phyloP scores from a whole-genome alignment of 148 eudicot species.

The Rhododendron mucronatum region DNA sequence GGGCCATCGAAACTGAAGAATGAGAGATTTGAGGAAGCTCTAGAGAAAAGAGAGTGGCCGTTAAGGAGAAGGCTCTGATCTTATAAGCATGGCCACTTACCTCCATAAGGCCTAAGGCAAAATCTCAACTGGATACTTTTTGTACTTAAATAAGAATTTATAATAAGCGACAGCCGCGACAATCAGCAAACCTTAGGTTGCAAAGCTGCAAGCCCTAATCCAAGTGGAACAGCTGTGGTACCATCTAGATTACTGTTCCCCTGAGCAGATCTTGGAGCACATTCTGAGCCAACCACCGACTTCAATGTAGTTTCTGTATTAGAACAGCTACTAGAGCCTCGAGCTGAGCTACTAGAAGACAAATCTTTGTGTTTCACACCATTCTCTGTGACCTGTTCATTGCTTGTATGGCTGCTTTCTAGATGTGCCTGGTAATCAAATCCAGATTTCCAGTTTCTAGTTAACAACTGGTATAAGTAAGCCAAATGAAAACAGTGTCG shows the following conservation, averaged over 20 bases:
- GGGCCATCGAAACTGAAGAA: neutral
- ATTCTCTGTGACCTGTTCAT: slow-evolving; percentile 12
- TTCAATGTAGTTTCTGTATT: slow-evolving; percentile 18
- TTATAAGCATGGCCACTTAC: neutral
- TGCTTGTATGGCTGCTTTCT: slow-evolving; percentile 15
- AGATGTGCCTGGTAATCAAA: slow-evolving; percentile 23
- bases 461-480: neutral
- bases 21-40: neutral
- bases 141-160: neutral
- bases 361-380: slow-evolving; percentile 21
- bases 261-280: slow-evolving; percentile 27
- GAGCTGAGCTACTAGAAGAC: slow-evolving; percentile 24
- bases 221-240: slow-evolving; percentile 63
- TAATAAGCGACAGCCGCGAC: no score
- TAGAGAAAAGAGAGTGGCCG: neutral
- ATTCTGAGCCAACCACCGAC: slow-evolving; percentile 15
- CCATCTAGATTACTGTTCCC: slow-evolving; percentile 28
- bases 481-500: neutral
- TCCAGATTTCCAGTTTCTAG: neutral
- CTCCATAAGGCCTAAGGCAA: neutral
- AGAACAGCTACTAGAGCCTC: slow-evolving; percentile 24
- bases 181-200: slow-evolving; percentile 66
- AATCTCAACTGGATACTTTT: neutral
- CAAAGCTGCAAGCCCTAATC: slow-evolving; percentile 82
- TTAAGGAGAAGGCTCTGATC: neutral